Evolutionary conservation across 768 basidiomycete genomes (phyloP).

Genomic region (Asterophora parasitica): DNA sequence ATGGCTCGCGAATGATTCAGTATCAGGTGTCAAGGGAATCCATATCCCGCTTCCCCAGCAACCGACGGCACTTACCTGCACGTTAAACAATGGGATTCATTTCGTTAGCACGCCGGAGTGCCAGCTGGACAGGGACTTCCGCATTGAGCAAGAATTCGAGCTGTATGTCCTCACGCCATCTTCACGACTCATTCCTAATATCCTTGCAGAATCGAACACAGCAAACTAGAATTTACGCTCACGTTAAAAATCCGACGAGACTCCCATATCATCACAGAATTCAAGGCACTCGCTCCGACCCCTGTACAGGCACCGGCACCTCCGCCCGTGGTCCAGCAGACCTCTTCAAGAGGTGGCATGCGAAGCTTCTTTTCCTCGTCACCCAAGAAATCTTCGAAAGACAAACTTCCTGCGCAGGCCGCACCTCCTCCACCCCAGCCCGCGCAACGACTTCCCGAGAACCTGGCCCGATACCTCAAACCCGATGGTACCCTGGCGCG

Average conservation of each 20-base stretch:
- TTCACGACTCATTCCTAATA: neutral
- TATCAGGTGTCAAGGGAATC: slow-evolving; percentile 69
- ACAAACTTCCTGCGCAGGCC: slow-evolving; percentile 35
- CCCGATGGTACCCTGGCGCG: slow-evolving; percentile 86
- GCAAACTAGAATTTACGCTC: slow-evolving; percentile 92
- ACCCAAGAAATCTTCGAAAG: slow-evolving; percentile 58
- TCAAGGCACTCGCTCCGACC: slow-evolving; percentile 54
- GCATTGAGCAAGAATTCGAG: slow-evolving; percentile 87
- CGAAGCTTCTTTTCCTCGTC: slow-evolving; percentile 74
- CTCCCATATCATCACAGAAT: slow-evolving; percentile 77
- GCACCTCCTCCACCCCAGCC: slow-evolving; percentile 33
- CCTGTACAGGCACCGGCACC: slow-evolving; percentile 28
- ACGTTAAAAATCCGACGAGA: slow-evolving; percentile 84
- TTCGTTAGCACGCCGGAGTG: slow-evolving; percentile 87
- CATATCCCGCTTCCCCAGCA: slow-evolving; percentile 76
- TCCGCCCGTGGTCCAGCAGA: slow-evolving; percentile 40
- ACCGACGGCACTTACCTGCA: slow-evolving; percentile 72
- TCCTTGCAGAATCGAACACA: slow-evolving; percentile 67
- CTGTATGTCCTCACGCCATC: slow-evolving; percentile 47
- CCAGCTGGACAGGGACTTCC: slow-evolving; percentile 49
- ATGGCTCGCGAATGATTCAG: slow-evolving; percentile 34
- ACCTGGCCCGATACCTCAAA: slow-evolving; percentile 77
- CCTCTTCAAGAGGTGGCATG: slow-evolving; percentile 60
- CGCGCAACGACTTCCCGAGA: slow-evolving; percentile 56
- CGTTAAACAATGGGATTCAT: slow-evolving; percentile 95